Evolutionary conservation across 192 early-diverging fungal species (phyloP), one percentile per base, ranked within the genome.

Genomic region (Backusella parvicylindrica): DNA sequence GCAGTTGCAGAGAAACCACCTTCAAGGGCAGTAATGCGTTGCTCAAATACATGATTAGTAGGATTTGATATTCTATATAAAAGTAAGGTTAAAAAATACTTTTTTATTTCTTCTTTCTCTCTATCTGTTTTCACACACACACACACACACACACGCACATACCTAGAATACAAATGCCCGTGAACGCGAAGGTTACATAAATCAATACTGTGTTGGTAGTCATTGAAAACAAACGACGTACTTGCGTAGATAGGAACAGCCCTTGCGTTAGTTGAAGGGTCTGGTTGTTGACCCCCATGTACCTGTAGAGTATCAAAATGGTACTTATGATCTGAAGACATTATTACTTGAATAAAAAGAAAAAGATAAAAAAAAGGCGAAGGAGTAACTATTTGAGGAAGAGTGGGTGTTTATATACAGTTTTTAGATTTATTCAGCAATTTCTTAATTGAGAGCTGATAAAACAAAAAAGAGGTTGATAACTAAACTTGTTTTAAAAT

Each of bases 181-280:
- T 88, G 81, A 53, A 83, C 83, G 41, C 83, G 88, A 49, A 94
- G 79, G 15, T 85, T 88, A 85, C 97, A 93, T 35, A 98, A 81
- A 50, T 91, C 87, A 64, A 91, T 92, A 32, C 89, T 93, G 73
- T 96, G 92, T 6, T 91, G 86, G 35, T 90, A 85, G 77, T 80
- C 85, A 73, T 95, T 91, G 83, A 97, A 96, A 8, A 91, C 89
- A 77, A 84, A 98, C 6, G 92, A 94, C 12, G 94, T 86, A 0
- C 94, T 93, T 1, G 95, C 93, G 77, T 96, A 98, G 75, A 98
- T 95, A 38, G 96, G 96, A 1, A 92, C 89, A 6, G 96, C 96
- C 18, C 96, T 87, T 18, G 96, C 88, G 26, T 91, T 87, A 68
- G 92, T 96, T 3, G 87, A 71, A 5, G 86, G 18, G 67, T 89